Base-by-base conservation (phyloP, 192 early-diverging fungal species). In the Backusella mclennaniae region DNA sequence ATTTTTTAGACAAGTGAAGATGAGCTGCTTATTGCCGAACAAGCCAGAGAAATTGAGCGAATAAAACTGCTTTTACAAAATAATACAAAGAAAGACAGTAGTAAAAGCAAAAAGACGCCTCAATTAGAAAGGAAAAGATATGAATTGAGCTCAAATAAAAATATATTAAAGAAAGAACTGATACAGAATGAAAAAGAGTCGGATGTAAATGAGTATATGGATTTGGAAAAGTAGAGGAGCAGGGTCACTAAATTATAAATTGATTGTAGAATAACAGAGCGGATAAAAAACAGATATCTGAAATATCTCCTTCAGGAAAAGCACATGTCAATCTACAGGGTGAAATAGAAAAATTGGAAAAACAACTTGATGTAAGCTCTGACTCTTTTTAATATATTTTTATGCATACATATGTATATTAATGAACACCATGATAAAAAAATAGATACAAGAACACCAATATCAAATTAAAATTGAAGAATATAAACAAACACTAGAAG, bases 341-440 rank as follows among this genome's bases (percentile, higher is more conserved):
- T 31, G 70, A 71, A 71, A 71, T 71, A 12, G 42, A 46, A 21
- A 71, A 31, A 71, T 71, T 71, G 39, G 19, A 46, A 71, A 49
- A 29, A 17, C 70, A 49, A 46, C 70, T 71, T 49, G 42, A 71
- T 21, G 70, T 71, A 69, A 39, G 56, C 26, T 63, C 8, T 63
- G 38, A 39, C 9, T 63, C 8, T 26, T 19, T 26, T 41, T 12
- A 15, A 26, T 23, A 14, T 41, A 15, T 35, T 35, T n/a, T n/a
- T 19, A n/a, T n/a, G 19, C 17, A 14, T 63, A 11, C 12, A 12
- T 29, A 29, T 63, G 56, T 63, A 63, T 63, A 63, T 63, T 63
- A 63, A 63, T 26, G 21, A 63, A 29, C 8, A 1, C 6, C 19
- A n/a, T 49, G 33, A 33, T 33, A 3, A 33, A 3, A 63, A 38